Conservation (phyloP, 2,329 filamentous ascomycete species). For the Colletotrichum siamense region DNA sequence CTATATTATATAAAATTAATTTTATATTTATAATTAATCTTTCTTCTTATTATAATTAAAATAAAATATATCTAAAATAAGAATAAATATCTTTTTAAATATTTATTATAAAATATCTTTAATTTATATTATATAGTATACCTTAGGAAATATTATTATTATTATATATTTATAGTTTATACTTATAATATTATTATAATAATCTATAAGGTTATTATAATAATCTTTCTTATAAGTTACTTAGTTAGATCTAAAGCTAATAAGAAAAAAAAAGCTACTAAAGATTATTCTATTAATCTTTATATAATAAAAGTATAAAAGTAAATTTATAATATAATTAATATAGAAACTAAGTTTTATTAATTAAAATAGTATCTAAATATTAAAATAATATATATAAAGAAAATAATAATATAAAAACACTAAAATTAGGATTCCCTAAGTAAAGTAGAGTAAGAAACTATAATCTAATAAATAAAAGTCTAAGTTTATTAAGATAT, state of each 20-base stretch:
- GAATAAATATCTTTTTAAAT: not conserved
- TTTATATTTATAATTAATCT: not conserved
- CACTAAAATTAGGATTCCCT: not conserved
- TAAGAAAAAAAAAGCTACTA: not conserved
- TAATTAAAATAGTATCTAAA: not conserved
- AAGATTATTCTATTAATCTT: not conserved
- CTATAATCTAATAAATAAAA: no score
- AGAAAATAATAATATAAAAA: not conserved
- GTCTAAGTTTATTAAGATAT: no score
- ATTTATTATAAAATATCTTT: not conserved
- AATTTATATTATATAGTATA: not conserved
- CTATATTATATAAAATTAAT: not conserved
- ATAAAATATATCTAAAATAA: not conserved
- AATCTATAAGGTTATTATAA: not conserved
- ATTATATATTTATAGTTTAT: not conserved
- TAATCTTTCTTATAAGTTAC: not conserved
- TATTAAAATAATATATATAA: not conserved
- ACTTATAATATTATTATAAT: not conserved
- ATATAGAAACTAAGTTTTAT: fast-evolving
- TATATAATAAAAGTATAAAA: not conserved
- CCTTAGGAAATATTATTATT: not conserved
- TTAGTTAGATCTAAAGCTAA: not conserved
- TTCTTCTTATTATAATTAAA: not conserved
- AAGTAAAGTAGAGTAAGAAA: not conserved
- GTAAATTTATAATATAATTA: not conserved